Conservation (phyloP, 306 rosid genomes). For the Malus sieversii region DNA sequence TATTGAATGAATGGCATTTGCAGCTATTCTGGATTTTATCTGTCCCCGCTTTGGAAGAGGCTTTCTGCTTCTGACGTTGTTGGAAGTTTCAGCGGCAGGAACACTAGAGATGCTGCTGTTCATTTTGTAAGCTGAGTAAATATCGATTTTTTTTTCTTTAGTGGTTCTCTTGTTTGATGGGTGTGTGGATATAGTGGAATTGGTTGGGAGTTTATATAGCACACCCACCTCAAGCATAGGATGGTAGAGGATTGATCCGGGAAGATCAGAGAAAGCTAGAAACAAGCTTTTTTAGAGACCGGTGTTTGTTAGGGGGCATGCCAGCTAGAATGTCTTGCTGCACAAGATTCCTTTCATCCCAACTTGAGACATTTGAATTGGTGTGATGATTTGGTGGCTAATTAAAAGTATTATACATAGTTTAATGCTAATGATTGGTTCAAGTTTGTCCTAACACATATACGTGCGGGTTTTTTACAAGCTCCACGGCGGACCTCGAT, state of each 20-base stretch:
- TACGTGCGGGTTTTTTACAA: slow-evolving; percentile 38
- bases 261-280: slow-evolving; percentile 8
- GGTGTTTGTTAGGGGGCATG: slow-evolving; percentile 45
- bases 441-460: slow-evolving; percentile 14
- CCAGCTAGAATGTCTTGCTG: slow-evolving; percentile 28
- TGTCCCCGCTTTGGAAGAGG: slow-evolving; percentile 33
- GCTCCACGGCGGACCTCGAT: slow-evolving; percentile 11
- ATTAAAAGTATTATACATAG: not conserved
- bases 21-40: slow-evolving; percentile 22
- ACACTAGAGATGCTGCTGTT: slow-evolving; percentile 30
- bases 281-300: not conserved
- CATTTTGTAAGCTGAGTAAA: slow-evolving; percentile 18
- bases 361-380: slow-evolving; percentile 29
- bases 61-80: slow-evolving; percentile 7
- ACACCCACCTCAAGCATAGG: no score
- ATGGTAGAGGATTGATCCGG: not conserved
- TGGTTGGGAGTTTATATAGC: not conserved
- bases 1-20: slow-evolving; percentile 22
- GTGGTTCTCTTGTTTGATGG: not conserved
- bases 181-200: not conserved
- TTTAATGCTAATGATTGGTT: not conserved
- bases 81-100: slow-evolving; percentile 11
- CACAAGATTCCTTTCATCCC: slow-evolving; percentile 35
- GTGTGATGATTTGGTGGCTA: slow-evolving; percentile 6
- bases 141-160: not conserved